A percentile compares a stretch with the other conserved stretches of the same genome.
Conservation (phyloP, 345 rosid species). For the Salix caprea region DNA sequence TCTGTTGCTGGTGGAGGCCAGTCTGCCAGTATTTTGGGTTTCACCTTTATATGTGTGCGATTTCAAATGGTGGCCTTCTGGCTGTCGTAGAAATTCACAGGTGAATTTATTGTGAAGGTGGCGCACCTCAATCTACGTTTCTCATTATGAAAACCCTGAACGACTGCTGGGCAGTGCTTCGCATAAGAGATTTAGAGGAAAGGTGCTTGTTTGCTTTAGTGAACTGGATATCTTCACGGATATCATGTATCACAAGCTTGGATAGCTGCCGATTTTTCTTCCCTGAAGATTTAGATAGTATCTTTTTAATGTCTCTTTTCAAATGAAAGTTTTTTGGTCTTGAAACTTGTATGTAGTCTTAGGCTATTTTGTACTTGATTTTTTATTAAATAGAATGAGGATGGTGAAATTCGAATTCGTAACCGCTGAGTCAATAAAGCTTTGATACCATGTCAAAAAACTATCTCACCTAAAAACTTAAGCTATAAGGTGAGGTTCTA, state of each 20-base stretch:
- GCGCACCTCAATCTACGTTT: not conserved
- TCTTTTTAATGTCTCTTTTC: not conserved
- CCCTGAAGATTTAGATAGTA: not conserved
- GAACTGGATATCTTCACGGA: too few species aligned
- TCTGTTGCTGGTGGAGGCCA: not conserved
- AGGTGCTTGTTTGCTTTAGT: not conserved
- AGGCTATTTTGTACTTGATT: too few species aligned
- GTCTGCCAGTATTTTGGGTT: not conserved
- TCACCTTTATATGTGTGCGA: not conserved
- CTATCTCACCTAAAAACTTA: too few species aligned
- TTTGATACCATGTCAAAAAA: too few species aligned
- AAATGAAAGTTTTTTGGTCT: too few species aligned
- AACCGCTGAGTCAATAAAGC: too few species aligned
- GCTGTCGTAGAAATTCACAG: not conserved
- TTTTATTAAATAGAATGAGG: too few species aligned
- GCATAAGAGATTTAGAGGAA: too few species aligned
- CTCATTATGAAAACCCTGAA: not conserved
- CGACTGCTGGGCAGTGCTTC: not conserved
- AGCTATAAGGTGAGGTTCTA: accelerated
- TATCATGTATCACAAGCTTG: not conserved
- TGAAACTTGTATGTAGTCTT: too few species aligned
- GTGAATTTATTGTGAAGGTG: not conserved
- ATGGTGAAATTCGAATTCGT: too few species aligned
- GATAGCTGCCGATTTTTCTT: not conserved
- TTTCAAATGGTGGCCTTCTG: not conserved